These are phyloP conservation scores for Aspergillus incahuasiensis DNA, from an alignment of 495 filamentous ascomycete species.

Conservation along the genomic window DNA sequence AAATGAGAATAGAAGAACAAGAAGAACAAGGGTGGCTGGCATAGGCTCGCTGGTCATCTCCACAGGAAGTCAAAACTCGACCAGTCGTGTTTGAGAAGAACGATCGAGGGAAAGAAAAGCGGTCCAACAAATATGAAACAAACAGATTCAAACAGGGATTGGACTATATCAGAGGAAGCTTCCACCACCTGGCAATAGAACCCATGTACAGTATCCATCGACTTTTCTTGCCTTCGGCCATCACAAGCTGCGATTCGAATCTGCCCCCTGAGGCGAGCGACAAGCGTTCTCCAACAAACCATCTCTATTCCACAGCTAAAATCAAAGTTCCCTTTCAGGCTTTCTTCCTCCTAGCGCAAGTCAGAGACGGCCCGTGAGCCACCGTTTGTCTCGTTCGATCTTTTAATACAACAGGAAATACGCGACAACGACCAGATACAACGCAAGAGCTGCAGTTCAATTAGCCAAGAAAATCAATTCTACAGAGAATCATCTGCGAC, in stretches of 20 bases:
- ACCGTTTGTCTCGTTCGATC: constrained; percentile 40
- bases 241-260: constrained; percentile 16
- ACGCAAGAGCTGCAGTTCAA: constrained; percentile 16
- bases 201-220: constrained; percentile 23
- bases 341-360: constrained; percentile 45
- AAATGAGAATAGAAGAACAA: constrained; percentile 12
- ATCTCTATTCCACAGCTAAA: constrained; percentile 48
- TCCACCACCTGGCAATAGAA: constrained; percentile 22
- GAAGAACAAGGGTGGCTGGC: constrained; percentile 4
- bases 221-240: constrained; percentile 11
- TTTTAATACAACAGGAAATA: constrained; percentile 51
- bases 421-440: constrained; percentile 38
- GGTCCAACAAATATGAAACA: constrained; percentile 19
- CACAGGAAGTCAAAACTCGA: constrained; percentile 8
- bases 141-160: constrained; percentile 25
- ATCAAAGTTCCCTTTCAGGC: constrained; percentile 46
- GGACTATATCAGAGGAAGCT: constrained; percentile 27
- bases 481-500: neutral
- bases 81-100: constrained; percentile 11
- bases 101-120: constrained; percentile 2
- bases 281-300: constrained; percentile 25
- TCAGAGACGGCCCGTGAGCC: constrained; percentile 44
- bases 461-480: neutral
- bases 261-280: constrained; percentile 18
- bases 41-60: constrained; percentile 10